phyloP scores from a whole-genome alignment of 371 early-diverging fungal genomes.

The Mucor velutinosus region DNA sequence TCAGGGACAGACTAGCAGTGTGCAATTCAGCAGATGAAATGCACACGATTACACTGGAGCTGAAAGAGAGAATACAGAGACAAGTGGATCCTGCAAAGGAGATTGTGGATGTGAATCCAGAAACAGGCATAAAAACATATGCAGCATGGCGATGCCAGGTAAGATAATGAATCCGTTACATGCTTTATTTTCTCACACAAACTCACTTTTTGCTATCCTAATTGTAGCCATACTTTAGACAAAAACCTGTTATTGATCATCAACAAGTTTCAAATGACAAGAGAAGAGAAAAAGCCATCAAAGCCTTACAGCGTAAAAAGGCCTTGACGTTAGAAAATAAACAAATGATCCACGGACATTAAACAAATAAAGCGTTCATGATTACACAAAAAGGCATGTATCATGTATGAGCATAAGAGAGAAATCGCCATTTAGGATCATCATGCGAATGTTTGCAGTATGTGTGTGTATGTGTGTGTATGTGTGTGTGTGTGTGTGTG shows the following conservation, averaged over 20 bases:
- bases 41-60: slow-evolving; percentile 44
- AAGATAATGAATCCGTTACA: not conserved
- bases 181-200: not conserved
- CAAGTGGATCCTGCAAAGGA: slow-evolving; percentile 26
- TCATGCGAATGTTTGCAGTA: slow-evolving; percentile 6
- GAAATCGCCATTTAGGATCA: slow-evolving; percentile 12
- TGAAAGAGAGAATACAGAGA: slow-evolving; percentile 16
- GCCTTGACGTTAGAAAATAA: not conserved
- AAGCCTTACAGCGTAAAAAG: not conserved
- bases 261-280: not conserved
- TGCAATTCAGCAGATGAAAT: slow-evolving; percentile 41
- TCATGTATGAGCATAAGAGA: slow-evolving; percentile 1
- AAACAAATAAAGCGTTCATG: not conserved
- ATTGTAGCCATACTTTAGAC: slow-evolving; percentile 7
- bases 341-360: not conserved
- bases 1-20: slow-evolving; percentile 64
- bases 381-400: slow-evolving; percentile 1
- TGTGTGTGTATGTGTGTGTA: not conserved
- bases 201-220: not conserved
- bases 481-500: not conserved
- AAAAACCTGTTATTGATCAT: not conserved
- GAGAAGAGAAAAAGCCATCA: slow-evolving; percentile 3
- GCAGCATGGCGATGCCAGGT: slow-evolving; percentile 59
- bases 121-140: slow-evolving; percentile 50
- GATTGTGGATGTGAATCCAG: slow-evolving; percentile 22